Base-by-base conservation (phyloP, 2,329 filamentous ascomycete genomes). In the Fusarium chlamydosporum region DNA sequence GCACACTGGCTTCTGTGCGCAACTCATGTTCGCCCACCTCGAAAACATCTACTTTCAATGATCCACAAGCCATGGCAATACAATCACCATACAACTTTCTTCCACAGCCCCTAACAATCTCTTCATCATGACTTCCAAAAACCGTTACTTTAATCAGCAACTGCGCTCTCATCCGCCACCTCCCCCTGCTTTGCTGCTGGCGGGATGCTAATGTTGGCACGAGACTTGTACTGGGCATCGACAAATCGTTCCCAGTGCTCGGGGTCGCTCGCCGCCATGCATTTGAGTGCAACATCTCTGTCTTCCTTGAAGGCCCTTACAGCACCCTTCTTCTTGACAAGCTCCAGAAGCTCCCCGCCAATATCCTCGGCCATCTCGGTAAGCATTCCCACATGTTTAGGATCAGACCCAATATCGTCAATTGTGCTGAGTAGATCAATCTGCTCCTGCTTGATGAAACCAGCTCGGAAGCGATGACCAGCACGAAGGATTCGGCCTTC, bases 161-260 rank as follows among this genome's bases (percentile, higher is more conserved):
- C 77, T 23, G 81, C 82, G 45, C 78, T 80, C 61, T 84, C 83
- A 47, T 84, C 77, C 13, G 46, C 65, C n/a, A 46, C 53, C 54
- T 74, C 72, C 31, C 61, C 61, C 8, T 67, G 70, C 66, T 76
- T 74, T 52, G 74, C 70, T 54, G 62, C 61, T 33, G 68, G 56
- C 8, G 76, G 70, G 42, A 79, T 74, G 27, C 72, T 79, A 20
- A 85, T 82, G 70, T 89, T 89, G 12, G 83, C 85, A 58, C 83
- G 80, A 7, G 86, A 85, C 78, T 88, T 88, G 72, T 86, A 81
- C 78, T 89, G 88, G 37, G 84, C 82, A 77, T 91, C 87, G 26
- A 86, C 83, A 74, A 94, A 88, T 9, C 80, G 79, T 50, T 86
- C 84, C 85, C 92, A 88, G 76, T 91, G 85, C 65, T 89, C 86